Percentiles rank a stretch among this genome's conserved stretches.
These are phyloP conservation scores for Smallanthus sonchifolius DNA, from an alignment of 129 eudicot species.

Conservation along the genomic window DNA sequence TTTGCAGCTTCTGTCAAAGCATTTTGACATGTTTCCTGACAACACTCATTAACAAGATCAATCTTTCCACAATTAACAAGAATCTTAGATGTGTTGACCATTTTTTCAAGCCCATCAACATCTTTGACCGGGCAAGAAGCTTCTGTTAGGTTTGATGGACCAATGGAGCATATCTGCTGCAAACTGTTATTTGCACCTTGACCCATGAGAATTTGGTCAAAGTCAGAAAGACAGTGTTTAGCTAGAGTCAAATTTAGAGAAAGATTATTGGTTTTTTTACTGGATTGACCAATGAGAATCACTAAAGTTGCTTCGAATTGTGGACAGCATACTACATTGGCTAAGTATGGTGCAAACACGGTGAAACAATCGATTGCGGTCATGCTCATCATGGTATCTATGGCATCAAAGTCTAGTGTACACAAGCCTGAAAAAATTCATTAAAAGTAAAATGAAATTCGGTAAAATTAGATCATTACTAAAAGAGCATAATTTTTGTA, in stretches of 20 bases:
- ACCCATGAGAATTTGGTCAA: conserved; percentile 65
- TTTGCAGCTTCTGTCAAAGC: conserved; percentile 74
- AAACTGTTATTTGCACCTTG: conserved; percentile 83
- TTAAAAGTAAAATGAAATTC: background rate
- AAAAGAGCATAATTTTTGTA: background rate
- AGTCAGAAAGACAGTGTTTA: conserved; percentile 71
- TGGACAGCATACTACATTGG: conserved; percentile 95
- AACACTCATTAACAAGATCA: conserved; percentile 83
- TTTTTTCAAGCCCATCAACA: conserved; percentile 63
- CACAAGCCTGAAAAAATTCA: conserved; percentile 55
- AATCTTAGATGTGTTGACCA: conserved; percentile 69
- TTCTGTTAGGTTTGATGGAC: conserved; percentile 66
- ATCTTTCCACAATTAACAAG: conserved; percentile 76
- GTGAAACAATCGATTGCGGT: conserved; percentile 83
- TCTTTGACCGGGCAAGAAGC: conserved; percentile 92
- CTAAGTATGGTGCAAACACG: conserved; percentile 75
- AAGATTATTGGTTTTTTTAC: conserved; percentile 62
- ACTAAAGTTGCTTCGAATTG: conserved; percentile 77
- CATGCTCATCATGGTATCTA: conserved; percentile 62
- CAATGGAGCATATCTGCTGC: conserved; percentile 66
- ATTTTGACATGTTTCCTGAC: conserved; percentile 84
- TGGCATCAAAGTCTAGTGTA: conserved; percentile 58
- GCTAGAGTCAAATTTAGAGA: conserved; percentile 68
- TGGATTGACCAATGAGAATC: conserved; percentile 87
- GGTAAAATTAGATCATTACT: background rate